Base-by-base conservation (phyloP, 352 stramenopile genomes). In the Phytophthora pistaciae region DNA sequence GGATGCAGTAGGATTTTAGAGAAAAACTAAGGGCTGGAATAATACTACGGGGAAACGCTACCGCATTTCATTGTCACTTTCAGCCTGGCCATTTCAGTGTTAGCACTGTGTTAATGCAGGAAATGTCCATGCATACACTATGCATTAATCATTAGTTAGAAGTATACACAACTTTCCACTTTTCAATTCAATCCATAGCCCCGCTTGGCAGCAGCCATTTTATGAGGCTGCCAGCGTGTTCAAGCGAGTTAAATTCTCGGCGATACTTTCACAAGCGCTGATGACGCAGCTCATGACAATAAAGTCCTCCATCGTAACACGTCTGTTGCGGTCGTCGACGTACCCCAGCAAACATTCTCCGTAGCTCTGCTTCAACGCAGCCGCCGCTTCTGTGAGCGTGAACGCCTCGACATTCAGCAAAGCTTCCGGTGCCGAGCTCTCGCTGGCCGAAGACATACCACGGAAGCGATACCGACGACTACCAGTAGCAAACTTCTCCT, bases 261-360 rank as follows among this genome's bases (percentile, higher is more conserved):
- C 79, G n/a, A 92, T 83, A 55, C 87, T 79, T 65, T 90, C 79
- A 49, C 77, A 83, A 31, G 78, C 74, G 53, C 79, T 84, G 46
- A 92, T 90, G 10, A 92, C 70, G 48, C 85, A 92, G 70, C 85
- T 92, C 75, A 90, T 92, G 59, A 89, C 69, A 27, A 90, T 89
- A 36, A 91, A 85, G 58, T 92, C 79, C 44, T 92, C 84, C 66
- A 92, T 88, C 1, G 80, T 77, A 7, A 90, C 70, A 31, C 72
- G 70, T 31, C 63, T 66, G 38, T 63, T 75, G 18, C 62, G 55
- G 10, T 82, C 66, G 29, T 82, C 72, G 33, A 80, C 66, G 16
- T 69, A 69, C 0, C 52, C 74, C n/a, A 90, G 33, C 48, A 91
- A 66, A 33, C 80, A 90, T 48, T 88, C 79, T 1, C 83, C 74